Evolutionary conservation across 306 rosid species (phyloP), one percentile per base, ranked within the genome.

Genomic region (Acacia crassicarpa): DNA sequence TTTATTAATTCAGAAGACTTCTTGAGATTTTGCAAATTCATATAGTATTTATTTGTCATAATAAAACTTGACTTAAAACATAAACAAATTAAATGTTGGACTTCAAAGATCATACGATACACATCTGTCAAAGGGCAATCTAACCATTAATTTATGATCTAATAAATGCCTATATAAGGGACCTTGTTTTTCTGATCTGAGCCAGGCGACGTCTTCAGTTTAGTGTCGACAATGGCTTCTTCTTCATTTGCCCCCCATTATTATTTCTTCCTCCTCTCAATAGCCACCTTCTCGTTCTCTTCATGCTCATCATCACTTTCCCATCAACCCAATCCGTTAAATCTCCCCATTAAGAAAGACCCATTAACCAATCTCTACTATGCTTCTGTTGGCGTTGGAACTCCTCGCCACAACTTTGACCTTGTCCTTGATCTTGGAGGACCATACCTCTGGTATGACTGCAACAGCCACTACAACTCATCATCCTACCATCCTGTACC

Each of bases 311-410:
- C 43, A 75, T 2, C 81, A 67, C 33, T 70, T 72, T 44, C 81
- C 38, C 27, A 45, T 59, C 2, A 78, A 4, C 65, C 15, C 3
- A 58, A 68, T 14, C 6, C 79, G 4, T 85, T 53, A 56, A 51
- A 67, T 32, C 90, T 87, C 15, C 74, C 85, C 43, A 84, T 85
- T 1, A 67, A 53, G 15, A 87, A 85, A 84, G 91, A 87, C 80
- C 76, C 73, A 2, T 10, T 74, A 75, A 89, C 91, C 65, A 83
- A 81, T 27, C 79, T 87, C 4, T 86, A 79, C 86, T 79, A 81
- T 14, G 63, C 86, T 22, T 73, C 84, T 54, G 3, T 87, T 40
- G 85, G 84, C 61, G 66, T 85, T 8, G 93, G 91, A 77, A 85
- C 88, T 17, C 87, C 89, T 19, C 40, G 51, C 14, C 80, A 70